A percentile compares a stretch with the other conserved stretches of the same genome.
Conservation (phyloP, 345 rosid genomes). For the Sonneratia alba region DNA sequence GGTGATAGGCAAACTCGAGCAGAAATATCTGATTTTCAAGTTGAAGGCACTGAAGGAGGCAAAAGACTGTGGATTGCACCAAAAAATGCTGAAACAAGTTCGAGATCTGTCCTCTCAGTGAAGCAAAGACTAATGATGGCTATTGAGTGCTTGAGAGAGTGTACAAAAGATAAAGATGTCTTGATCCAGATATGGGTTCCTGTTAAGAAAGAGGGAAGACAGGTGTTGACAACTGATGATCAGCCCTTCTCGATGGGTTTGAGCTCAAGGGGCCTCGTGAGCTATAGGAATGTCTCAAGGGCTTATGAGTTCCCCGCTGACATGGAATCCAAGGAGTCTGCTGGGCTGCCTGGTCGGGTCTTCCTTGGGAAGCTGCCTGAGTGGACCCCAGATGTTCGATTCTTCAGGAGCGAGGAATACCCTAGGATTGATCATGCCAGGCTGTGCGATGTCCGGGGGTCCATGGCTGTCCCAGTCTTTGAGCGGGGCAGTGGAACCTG, state of each 20-base stretch:
- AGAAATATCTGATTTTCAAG: conserved; percentile 6
- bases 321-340: conserved; percentile 41
- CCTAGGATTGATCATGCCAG: conserved; percentile 57
- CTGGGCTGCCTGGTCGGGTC: conserved; percentile 83
- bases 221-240: conserved; percentile 56
- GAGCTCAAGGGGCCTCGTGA: conserved; percentile 38
- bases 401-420: conserved; percentile 62
- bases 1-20: neutral
- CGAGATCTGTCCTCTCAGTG: conserved; percentile 33
- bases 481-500: conserved; percentile 59
- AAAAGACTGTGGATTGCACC: conserved; percentile 69
- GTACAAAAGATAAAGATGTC: conserved; percentile 41
- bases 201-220: conserved; percentile 46
- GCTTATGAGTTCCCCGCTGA: conserved; percentile 59
- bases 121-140: conserved; percentile 51
- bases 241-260: conserved; percentile 62
- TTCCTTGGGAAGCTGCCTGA: conserved; percentile 69
- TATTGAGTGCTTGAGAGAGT: conserved; percentile 40
- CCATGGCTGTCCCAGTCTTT: conserved; percentile 82
- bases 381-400: conserved; percentile 94
- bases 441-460: conserved; percentile 54
- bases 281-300: conserved; percentile 58
- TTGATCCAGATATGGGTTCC: conserved; percentile 92
- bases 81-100: conserved; percentile 9
- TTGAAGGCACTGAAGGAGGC: conserved; percentile 37